phyloP scores from a whole-genome alignment of 768 basidiomycete genomes.

The Suillus occidentalis region DNA sequence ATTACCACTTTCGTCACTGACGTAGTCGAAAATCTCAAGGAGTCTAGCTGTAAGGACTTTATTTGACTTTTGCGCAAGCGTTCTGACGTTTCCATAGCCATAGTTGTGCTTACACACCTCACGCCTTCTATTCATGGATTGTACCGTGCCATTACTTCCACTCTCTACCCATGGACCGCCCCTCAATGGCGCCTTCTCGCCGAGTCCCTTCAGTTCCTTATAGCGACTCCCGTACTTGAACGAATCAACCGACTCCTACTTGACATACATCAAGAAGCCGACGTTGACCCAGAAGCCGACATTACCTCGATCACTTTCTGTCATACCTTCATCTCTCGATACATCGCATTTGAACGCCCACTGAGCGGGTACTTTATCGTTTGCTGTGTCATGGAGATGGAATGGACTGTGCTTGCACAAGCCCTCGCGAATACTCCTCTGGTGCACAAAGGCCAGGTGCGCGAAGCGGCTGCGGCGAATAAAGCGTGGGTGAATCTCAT shows the following conservation, averaged over 20 bases:
- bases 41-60: constrained; percentile 49
- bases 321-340: constrained; percentile 72
- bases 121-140: constrained; percentile 85
- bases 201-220: constrained; percentile 54
- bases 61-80: background rate
- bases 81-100: constrained; percentile 41
- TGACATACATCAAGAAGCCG: constrained; percentile 57
- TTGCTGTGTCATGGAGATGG: constrained; percentile 85
- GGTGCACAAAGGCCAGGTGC: constrained; percentile 17
- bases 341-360: constrained; percentile 72
- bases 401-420: constrained; percentile 85
- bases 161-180: constrained; percentile 71
- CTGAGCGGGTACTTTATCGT: constrained; percentile 85
- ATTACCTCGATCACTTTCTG: constrained; percentile 55
- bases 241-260: constrained; percentile 68
- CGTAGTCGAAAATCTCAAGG: constrained; percentile 55
- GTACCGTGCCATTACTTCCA: constrained; percentile 82
- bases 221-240: constrained; percentile 66
- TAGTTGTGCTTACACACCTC: constrained; percentile 70
- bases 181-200: constrained; percentile 63
- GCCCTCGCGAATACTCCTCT: constrained; percentile 45
- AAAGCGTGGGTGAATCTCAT: constrained; percentile 75
- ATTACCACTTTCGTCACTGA: constrained; percentile 61
- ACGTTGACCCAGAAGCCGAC: constrained; percentile 35
- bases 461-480: constrained; percentile 81